phyloP scores from a whole-genome alignment of 202 grass and related monocot genomes.

The Schoenoplectus triqueter region DNA sequence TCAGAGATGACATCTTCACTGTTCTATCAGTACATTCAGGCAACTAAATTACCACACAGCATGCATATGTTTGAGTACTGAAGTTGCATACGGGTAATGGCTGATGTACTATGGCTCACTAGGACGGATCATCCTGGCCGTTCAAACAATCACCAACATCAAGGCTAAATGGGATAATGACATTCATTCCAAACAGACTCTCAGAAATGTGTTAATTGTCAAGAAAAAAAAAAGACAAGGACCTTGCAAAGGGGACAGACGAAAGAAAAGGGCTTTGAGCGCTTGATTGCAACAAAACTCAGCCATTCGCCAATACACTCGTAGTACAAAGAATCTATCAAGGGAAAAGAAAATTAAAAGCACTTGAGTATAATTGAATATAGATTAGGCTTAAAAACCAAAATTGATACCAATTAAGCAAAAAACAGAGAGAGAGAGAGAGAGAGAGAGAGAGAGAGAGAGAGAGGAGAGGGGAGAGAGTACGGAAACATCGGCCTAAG shows the following conservation, averaged over 20 bases:
- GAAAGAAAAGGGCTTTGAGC: conserved; percentile 53
- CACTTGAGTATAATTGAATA: neutral
- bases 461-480: conserved; percentile 24
- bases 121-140: neutral
- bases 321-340: conserved; percentile 86
- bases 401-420: neutral
- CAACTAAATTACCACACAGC: neutral
- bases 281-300: conserved; percentile 61
- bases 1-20: neutral
- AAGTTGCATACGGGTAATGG: neutral
- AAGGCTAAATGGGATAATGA: neutral
- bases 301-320: conserved; percentile 77
- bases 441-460: neutral
- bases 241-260: conserved; percentile 95
- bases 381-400: too few species aligned
- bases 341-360: conserved; percentile 15
- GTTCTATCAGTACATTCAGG: neutral
- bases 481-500: conserved; percentile 85
- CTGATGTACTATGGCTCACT: too few species aligned
- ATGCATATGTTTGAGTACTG: neutral
- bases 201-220: neutral
- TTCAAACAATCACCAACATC: neutral
- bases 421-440: too few species aligned
- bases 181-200: neutral
- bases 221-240: neutral